Evolutionary conservation across 169 alveolate genomes (phyloP).

Genomic region (Plasmodium malariae): DNA sequence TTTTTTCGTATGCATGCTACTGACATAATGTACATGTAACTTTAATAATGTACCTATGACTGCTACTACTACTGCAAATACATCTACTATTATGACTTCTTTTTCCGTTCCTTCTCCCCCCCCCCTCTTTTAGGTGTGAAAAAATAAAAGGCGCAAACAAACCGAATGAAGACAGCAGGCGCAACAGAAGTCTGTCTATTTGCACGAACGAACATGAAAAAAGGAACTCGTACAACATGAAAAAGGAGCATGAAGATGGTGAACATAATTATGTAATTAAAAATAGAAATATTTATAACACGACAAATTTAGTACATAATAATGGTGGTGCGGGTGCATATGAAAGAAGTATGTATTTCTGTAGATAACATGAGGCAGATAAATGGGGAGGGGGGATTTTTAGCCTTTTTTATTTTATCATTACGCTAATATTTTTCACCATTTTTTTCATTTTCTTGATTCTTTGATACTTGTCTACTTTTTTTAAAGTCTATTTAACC

Average conservation of each 20-base stretch:
- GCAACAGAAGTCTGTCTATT: constrained; percentile 57
- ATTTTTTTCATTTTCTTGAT: neutral
- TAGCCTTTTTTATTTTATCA: neutral
- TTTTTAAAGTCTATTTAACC: neutral
- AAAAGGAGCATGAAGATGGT: constrained; percentile 27
- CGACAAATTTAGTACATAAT: constrained; percentile 42
- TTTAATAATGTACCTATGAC: too few relatives aligned
- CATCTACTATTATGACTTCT: neutral
- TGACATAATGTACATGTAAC: too few relatives aligned
- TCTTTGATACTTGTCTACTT: neutral
- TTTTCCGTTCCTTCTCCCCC: neutral
- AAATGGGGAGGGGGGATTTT: neutral
- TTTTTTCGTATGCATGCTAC: too few relatives aligned
- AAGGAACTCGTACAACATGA: constrained; percentile 21
- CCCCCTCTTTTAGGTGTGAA: constrained; percentile 16
- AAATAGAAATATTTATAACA: constrained; percentile 37
- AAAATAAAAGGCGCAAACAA: constrained; percentile 11
- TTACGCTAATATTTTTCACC: neutral
- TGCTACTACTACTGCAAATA: too few relatives aligned
- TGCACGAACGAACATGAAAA: constrained; percentile 59
- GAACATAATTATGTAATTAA: constrained; percentile 18
- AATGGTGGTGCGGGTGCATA: constrained; percentile 27
- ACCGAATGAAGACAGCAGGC: constrained; percentile 29
- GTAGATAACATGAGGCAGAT: constrained; percentile 19
- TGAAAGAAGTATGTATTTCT: constrained; percentile 30